Base-by-base conservation (phyloP, 2,329 filamentous ascomycete genomes). In the Alternaria sp. region DNA sequence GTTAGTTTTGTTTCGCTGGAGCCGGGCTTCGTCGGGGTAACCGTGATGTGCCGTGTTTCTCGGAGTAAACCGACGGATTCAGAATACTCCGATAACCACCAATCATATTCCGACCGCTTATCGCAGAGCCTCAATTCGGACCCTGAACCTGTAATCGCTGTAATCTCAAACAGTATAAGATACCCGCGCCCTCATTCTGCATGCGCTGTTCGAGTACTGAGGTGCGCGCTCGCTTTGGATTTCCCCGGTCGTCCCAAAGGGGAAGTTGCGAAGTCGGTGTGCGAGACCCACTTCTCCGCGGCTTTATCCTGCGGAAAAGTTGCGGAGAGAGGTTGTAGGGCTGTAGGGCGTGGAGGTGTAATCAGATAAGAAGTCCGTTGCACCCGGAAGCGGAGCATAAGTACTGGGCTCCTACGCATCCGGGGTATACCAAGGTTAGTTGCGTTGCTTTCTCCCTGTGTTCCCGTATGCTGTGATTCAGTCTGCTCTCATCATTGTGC, bases 261-360 rank as follows among this genome's bases (percentile, higher is more conserved):
- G 27, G 27, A 14, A 48, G 45, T 11, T 48, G 27, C 44, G 45
- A 32, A 48, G 27, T 48, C 45, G 45, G 45, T 48, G 45, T 48
- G 27, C 18, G n/a, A 14, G 28, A 48, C 45, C 27, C 45, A 48
- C 45, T 48, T 48, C 18, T 48, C 45, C 27, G 28, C n/a, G n/a
- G n/a, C 10, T 28, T 30, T 48, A n/a, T 48, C 45, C 45, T 32
- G 27, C 45, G 45, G 45, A 8, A 41, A 22, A 41, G 40, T 18
- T 41, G 40, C 40, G 18, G 40, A 20, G 18, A 41, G 8, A 12
- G 40, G 22, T 5, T 20, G n/a, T 48, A 48, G 27, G 11, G 18
- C 27, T 30, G 27, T 48, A 48, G 45, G 45, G 45, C 45, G 45
- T 30, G 9, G 3, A 32, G 30, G 2, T 0, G 27, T 11, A 20